Percentiles rank a stretch among this genome's conserved stretches.
Evolutionary conservation across 2,329 filamentous ascomycete genomes (phyloP).

Genomic region (Pochonia chlamydosporia): DNA sequence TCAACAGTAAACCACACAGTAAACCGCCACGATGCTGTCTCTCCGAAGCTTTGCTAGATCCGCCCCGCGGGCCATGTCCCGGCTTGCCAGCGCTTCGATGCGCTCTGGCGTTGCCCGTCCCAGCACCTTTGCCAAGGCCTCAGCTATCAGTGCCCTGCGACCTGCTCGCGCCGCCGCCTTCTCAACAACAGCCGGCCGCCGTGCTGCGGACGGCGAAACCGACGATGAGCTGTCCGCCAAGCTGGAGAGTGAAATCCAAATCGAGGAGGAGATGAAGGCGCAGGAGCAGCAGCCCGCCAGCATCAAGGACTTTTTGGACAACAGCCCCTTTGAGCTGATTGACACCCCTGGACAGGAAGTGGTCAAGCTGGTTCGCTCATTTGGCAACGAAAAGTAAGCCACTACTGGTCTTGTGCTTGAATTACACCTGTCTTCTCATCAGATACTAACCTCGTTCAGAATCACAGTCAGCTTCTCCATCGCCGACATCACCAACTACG

Average conservation of each 20-base stretch:
- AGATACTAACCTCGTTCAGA: constrained; percentile 19
- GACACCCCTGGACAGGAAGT: constrained; percentile 84
- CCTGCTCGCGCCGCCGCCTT: constrained; percentile 40
- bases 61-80: constrained; percentile 57
- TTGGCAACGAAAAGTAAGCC: constrained; percentile 80
- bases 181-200: constrained; percentile 37
- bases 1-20: constrained; percentile 6
- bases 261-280: constrained; percentile 77
- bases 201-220: constrained; percentile 40
- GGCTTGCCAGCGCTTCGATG: constrained; percentile 46
- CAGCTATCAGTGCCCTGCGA: constrained; percentile 23
- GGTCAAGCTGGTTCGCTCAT: constrained; percentile 74
- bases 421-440: background rate
- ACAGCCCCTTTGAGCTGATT: constrained; percentile 75
- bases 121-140: constrained; percentile 42
- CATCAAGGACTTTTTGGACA: constrained; percentile 83
- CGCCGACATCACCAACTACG: constrained; percentile 33
- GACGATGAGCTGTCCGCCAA: constrained; percentile 82
- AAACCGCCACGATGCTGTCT: constrained; percentile 56
- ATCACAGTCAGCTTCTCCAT: constrained; percentile 40
- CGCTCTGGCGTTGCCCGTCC: constrained; percentile 43
- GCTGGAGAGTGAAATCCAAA: constrained; percentile 74
- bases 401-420: background rate
- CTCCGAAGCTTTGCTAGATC: constrained; percentile 60
- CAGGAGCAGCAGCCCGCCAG: constrained; percentile 66